phyloP scores from a whole-genome alignment of 306 rosid species.

The Trichosanthes truncata region DNA sequence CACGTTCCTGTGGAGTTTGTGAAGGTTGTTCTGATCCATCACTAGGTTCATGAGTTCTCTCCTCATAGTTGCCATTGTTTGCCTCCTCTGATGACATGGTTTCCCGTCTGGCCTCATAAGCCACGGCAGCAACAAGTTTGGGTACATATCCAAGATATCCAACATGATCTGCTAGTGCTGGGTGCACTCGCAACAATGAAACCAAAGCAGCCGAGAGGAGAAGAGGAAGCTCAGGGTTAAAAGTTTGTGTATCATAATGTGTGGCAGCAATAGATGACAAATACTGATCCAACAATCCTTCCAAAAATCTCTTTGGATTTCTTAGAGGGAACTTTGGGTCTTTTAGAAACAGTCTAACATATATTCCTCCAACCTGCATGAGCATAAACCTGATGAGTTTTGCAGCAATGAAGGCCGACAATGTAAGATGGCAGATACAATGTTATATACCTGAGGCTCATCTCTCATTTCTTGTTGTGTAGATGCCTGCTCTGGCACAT shows the following conservation, averaged over 20 bases:
- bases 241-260: slow-evolving; percentile 67
- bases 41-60: slow-evolving; percentile 39
- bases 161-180: slow-evolving; percentile 96
- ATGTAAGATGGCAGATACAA: slow-evolving; percentile 10
- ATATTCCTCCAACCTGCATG: slow-evolving; percentile 95
- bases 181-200: slow-evolving; percentile 92
- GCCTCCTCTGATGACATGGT: slow-evolving; percentile 81
- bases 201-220: slow-evolving; percentile 96
- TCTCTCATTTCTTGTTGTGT: slow-evolving; percentile 99
- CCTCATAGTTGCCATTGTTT: slow-evolving; percentile 36
- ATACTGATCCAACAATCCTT: slow-evolving; percentile 94
- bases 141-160: slow-evolving; percentile 99
- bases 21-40: slow-evolving; percentile 50
- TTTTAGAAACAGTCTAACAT: slow-evolving; percentile 84
- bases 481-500: slow-evolving; percentile 94
- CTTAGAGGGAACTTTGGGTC: slow-evolving; percentile 98
- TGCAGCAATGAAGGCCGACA: neutral
- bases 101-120: slow-evolving; percentile 89
- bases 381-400: slow-evolving; percentile 22
- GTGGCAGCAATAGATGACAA: slow-evolving; percentile 88
- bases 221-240: slow-evolving; percentile 92
- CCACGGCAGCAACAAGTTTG: slow-evolving; percentile 95
- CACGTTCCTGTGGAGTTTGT: slow-evolving; percentile 94
- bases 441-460: slow-evolving; percentile 79
- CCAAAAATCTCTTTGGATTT: slow-evolving; percentile 98